These are phyloP conservation scores for Pyrenophora tritici-repentis DNA, from an alignment of 2,329 filamentous ascomycete species.

Conservation along the genomic window DNA sequence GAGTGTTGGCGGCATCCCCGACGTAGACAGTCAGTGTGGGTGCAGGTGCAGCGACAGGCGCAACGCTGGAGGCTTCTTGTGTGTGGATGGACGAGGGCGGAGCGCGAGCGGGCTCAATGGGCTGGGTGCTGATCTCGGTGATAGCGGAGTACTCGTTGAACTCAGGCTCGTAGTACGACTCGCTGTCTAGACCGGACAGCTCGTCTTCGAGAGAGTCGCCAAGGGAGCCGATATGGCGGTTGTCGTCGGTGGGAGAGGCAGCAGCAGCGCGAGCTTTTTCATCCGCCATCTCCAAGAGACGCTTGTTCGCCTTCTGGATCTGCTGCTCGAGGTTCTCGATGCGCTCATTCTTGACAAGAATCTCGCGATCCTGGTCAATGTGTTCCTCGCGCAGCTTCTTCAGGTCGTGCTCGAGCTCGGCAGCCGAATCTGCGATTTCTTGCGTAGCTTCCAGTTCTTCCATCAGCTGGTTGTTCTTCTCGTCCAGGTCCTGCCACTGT, in stretches of 20 bases:
- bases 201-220: slow-evolving; percentile 22
- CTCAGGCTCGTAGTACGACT: slow-evolving; percentile 11
- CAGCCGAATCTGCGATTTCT: slow-evolving; percentile 7
- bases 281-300: slow-evolving; percentile 15
- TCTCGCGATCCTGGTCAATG: slow-evolving; percentile 17
- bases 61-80: slow-evolving; percentile 1
- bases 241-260: slow-evolving; percentile 18
- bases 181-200: slow-evolving; percentile 15
- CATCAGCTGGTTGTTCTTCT: slow-evolving; percentile 12
- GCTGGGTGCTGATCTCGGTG: slow-evolving; percentile 5
- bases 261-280: slow-evolving; percentile 12
- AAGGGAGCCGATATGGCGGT: slow-evolving; percentile 5
- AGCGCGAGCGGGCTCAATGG: background rate
- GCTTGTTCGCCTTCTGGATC: slow-evolving; percentile 23
- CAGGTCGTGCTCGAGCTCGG: slow-evolving; percentile 19
- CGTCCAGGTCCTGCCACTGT: too few relatives aligned
- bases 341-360: slow-evolving; percentile 33
- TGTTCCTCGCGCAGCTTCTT: slow-evolving; percentile 10
- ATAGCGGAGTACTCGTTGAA: slow-evolving; percentile 15
- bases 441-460: slow-evolving; percentile 15
- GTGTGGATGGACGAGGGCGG: background rate
- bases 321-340: slow-evolving; percentile 28
- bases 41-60: background rate
- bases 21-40: background rate
- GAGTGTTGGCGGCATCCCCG: background rate